These are phyloP conservation scores for Taxillus chinensis DNA, from an alignment of 164 flowering plant species.

Conservation along the genomic window DNA sequence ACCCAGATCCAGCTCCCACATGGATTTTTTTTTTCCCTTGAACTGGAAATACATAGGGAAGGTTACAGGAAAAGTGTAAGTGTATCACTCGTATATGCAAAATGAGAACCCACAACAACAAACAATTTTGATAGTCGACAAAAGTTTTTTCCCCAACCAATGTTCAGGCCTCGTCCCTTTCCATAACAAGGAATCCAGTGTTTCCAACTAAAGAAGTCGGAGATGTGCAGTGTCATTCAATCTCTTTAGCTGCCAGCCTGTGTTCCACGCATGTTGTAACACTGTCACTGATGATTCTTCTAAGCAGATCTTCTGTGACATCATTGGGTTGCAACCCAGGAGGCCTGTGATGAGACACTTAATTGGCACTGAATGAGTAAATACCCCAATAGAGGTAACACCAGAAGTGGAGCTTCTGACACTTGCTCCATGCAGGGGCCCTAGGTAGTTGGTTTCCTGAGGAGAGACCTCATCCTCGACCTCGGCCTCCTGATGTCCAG, in stretches of 20 bases:
- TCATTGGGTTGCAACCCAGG: constrained; percentile 70
- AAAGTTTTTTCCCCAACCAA: too few relatives aligned
- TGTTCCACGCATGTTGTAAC: constrained; percentile 65
- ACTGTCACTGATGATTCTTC: constrained; percentile 92
- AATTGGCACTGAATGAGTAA: constrained; percentile 75
- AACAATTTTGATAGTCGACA: neutral
- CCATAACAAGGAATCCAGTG: neutral
- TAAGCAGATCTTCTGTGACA: constrained; percentile 67
- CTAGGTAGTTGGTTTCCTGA: constrained; percentile 27
- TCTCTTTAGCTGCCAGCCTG: constrained; percentile 89
- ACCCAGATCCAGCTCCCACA: constrained; percentile 12
- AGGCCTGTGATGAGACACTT: constrained; percentile 83
- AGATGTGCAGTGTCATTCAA: constrained; percentile 87
- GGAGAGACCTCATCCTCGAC: constrained; percentile 59
- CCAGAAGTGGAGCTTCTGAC: constrained; percentile 26
- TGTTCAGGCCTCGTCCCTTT: too few relatives aligned
- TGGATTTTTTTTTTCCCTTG: neutral
- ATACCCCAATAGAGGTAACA: constrained; percentile 46
- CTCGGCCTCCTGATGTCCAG: constrained; percentile 60
- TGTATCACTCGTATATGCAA: constrained; percentile 2
- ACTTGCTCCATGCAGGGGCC: constrained; percentile 30
- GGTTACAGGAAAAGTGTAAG: constrained; percentile 13
- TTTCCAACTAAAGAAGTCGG: constrained; percentile 50
- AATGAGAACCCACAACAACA: constrained; percentile 1
- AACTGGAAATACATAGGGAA: constrained; percentile 12